A percentile compares a stretch with the other conserved stretches of the same genome.
Conservation (phyloP, 805 yeast genomes). For the Starmerella potacharoeniae region DNA sequence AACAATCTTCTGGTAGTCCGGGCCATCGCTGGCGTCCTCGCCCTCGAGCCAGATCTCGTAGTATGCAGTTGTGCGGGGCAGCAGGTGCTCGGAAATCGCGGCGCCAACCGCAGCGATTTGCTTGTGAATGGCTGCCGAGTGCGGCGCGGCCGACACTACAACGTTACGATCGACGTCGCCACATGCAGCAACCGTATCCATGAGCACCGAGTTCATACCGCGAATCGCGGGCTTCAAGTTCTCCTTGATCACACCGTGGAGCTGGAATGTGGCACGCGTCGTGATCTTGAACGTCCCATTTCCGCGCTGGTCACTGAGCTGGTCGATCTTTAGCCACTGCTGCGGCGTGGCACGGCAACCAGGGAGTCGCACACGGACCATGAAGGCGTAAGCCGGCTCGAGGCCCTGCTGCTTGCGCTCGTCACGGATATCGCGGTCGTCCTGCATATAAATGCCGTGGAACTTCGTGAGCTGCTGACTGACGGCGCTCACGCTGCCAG, state of each 20-base stretch:
- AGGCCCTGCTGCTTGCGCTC: constrained; percentile 82
- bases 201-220: constrained; percentile 78
- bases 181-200: constrained; percentile 96
- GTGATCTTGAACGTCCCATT: constrained; percentile 90
- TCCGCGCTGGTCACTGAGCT: constrained; percentile 67
- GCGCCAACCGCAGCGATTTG: constrained; percentile 58
- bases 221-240: constrained; percentile 81
- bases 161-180: constrained; percentile 98
- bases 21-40: constrained; percentile 48
- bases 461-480: constrained; percentile 93
- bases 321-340: constrained; percentile 82
- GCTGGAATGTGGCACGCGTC: constrained; percentile 93
- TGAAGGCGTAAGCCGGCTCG: constrained; percentile 93
- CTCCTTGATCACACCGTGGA: constrained; percentile 88
- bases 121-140: constrained; percentile 66
- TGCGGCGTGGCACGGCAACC: constrained; percentile 81
- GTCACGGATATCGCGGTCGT: constrained; percentile 91
- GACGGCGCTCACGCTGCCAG: constrained; percentile 82
- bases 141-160: constrained; percentile 82
- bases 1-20: constrained; percentile 53
- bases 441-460: constrained; percentile 98
- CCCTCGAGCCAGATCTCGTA: constrained; percentile 96
- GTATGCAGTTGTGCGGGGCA: constrained; percentile 89
- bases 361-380: constrained; percentile 92
- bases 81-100: constrained; percentile 62